Evolutionary conservation across 768 basidiomycete genomes (phyloP).

Genomic region (Cantharellus anzutake): DNA sequence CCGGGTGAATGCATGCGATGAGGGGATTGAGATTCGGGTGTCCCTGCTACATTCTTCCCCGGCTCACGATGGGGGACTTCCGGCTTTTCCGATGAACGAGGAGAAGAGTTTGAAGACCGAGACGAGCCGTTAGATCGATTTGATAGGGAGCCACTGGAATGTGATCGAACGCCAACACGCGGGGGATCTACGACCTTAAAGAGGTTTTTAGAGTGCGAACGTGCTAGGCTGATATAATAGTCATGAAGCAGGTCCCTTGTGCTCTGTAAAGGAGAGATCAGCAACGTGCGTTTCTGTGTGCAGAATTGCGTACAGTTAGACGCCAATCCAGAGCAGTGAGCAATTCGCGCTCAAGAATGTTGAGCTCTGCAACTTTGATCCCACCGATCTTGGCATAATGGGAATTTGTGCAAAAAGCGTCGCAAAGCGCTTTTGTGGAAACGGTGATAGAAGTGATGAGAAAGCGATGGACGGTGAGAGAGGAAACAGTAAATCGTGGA

Average conservation of each 20-base stretch:
- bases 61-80: too few species aligned
- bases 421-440: slow-evolving; percentile 86
- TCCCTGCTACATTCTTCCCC: too few species aligned
- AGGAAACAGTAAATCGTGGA: slow-evolving; percentile 81
- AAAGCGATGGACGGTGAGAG: slow-evolving; percentile 94
- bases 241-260: slow-evolving; percentile 79
- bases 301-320: slow-evolving; percentile 46
- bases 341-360: slow-evolving; percentile 89
- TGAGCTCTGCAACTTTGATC: slow-evolving; percentile 77
- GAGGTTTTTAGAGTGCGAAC: slow-evolving; percentile 34
- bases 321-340: slow-evolving; percentile 84
- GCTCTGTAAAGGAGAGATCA: slow-evolving; percentile 33
- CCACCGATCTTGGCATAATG: slow-evolving; percentile 96
- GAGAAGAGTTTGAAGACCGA: too few species aligned
- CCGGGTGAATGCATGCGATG: too few species aligned
- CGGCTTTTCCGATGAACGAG: too few species aligned
- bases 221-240: slow-evolving; percentile 85
- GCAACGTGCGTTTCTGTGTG: slow-evolving; percentile 6
- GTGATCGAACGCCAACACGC: not conserved
- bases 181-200: slow-evolving; percentile 8
- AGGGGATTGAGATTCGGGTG: too few species aligned
- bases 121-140: too few species aligned
- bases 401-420: slow-evolving; percentile 85
- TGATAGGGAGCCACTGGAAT: too few species aligned
- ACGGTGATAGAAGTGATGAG: slow-evolving; percentile 86